Evolutionary conservation across 768 basidiomycete genomes (phyloP), one percentile per base, ranked within the genome.

Genomic region (Podaxis sp.): DNA sequence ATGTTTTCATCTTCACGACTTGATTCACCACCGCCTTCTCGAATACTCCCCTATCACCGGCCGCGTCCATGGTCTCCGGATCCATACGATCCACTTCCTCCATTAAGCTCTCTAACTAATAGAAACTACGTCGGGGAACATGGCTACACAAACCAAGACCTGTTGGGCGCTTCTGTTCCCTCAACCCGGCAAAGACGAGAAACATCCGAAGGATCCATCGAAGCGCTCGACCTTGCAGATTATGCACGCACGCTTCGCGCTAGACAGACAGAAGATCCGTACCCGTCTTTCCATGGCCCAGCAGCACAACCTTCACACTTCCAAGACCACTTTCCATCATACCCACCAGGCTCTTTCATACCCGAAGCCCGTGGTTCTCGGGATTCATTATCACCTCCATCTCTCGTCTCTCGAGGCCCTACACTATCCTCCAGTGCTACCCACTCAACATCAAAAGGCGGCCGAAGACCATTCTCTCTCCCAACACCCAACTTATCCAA

Each of bases 191-290:
- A 65, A 35, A 62, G 74, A 28, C 71, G 82, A 62, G 83, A 87
- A 61, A 73, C 80, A 3, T 86, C 87, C 5, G 88, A 89, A 61
- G 79, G 78, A 27, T 88, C 86, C 57, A 79, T 89, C 1, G 87
- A 89, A 68, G 87, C 87, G 2, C 78, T 89, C 57, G 88, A 90
- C 72, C 77, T 90, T 23, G 87, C 87, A 35, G 88, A 89, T 69
- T 90, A 89, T 71, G 77, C 86, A 5, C 73, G 69, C 62, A 83
- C 82, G 18, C 75, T 87, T 23, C 72, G 76, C 42, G 56, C 72
- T 36, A 70, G 77, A 61, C 72, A 72, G 66, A 64, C 68, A 50
- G 64, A 71, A 51, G 73, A 74, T 64, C 72, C 70, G 28, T 75
- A 74, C 61, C 75, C 73, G 11, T 61, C 71, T 10, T 71, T 72